These are phyloP conservation scores for Termitomyces titanicus DNA, from an alignment of 768 basidiomycete species.

Conservation along the genomic window DNA sequence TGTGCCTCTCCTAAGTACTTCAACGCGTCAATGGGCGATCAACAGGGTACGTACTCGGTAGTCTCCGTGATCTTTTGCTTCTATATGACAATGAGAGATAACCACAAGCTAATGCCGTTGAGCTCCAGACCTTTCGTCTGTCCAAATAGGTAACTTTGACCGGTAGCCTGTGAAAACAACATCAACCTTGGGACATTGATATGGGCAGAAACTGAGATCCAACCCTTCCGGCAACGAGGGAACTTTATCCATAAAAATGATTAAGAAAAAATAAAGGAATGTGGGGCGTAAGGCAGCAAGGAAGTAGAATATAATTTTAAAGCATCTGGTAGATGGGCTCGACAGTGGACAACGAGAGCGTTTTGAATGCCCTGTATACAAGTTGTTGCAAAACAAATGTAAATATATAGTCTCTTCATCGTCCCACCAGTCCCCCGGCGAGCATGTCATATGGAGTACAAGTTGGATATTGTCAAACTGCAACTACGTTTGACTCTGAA, in stretches of 20 bases:
- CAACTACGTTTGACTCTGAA: not conserved
- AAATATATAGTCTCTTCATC: not conserved
- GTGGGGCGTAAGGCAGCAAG: slow-evolving; percentile 7
- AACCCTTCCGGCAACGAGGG: slow-evolving; percentile 17
- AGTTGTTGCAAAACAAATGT: not conserved
- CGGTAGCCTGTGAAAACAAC: slow-evolving; percentile 8
- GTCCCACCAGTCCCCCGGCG: not conserved
- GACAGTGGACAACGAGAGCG: not conserved
- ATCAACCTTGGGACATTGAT: not conserved
- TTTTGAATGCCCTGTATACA: not conserved
- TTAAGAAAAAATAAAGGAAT: slow-evolving; percentile 13
- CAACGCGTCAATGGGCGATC: not conserved
- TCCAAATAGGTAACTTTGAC: slow-evolving; percentile 31
- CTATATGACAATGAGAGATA: slow-evolving; percentile 15
- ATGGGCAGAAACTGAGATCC: not conserved
- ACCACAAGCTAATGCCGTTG: not conserved
- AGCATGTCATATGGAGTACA: not conserved
- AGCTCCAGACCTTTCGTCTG: slow-evolving; percentile 29
- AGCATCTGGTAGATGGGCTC: not conserved
- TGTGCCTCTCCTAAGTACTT: slow-evolving; percentile 1
- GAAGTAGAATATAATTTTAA: not conserved
- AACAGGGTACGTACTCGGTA: slow-evolving; percentile 13
- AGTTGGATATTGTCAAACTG: not conserved
- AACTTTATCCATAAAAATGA: slow-evolving; percentile 10
- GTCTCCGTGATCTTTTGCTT: slow-evolving; percentile 20